These are phyloP conservation scores for Tulasnella sp. DNA, from an alignment of 768 basidiomycete species.

Conservation along the genomic window DNA sequence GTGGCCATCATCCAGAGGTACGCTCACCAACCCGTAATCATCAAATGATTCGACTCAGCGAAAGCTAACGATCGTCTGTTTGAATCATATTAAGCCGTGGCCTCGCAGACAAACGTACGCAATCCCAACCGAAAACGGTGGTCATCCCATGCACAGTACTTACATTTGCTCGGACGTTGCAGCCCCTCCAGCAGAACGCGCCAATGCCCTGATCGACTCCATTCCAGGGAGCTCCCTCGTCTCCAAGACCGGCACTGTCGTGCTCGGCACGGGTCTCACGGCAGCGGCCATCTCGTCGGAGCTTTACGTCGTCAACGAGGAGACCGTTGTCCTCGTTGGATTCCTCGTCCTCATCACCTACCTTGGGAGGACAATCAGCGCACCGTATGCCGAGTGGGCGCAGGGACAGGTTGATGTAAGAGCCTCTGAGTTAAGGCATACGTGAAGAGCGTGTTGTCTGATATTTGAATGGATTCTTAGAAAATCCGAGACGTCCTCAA, in stretches of 20 bases:
- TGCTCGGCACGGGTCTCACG: slow-evolving; percentile 79
- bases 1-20: slow-evolving; percentile 17
- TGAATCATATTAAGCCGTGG: slow-evolving; percentile 6
- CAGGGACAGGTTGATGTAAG: slow-evolving; percentile 62
- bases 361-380: slow-evolving; percentile 67
- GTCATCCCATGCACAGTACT: background rate
- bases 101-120: slow-evolving; percentile 16
- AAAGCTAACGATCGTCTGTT: background rate
- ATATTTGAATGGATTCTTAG: background rate
- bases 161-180: background rate
- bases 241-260: slow-evolving; percentile 89
- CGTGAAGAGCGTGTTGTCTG: too few relatives aligned
- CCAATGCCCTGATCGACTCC: slow-evolving; percentile 83
- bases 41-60: too few relatives aligned
- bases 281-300: slow-evolving; percentile 95
- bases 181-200: slow-evolving; percentile 77
- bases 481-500: slow-evolving; percentile 72
- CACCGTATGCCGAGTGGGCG: slow-evolving; percentile 90
- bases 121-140: background rate
- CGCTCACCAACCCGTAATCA: background rate
- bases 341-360: slow-evolving; percentile 74
- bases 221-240: slow-evolving; percentile 64
- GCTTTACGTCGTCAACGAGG: slow-evolving; percentile 95
- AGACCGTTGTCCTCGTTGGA: slow-evolving; percentile 79
- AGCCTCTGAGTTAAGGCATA: too few relatives aligned